Evolutionary conservation across 179 eudicot genomes (phyloP).

Genomic region (Heliamphora pulchella): DNA sequence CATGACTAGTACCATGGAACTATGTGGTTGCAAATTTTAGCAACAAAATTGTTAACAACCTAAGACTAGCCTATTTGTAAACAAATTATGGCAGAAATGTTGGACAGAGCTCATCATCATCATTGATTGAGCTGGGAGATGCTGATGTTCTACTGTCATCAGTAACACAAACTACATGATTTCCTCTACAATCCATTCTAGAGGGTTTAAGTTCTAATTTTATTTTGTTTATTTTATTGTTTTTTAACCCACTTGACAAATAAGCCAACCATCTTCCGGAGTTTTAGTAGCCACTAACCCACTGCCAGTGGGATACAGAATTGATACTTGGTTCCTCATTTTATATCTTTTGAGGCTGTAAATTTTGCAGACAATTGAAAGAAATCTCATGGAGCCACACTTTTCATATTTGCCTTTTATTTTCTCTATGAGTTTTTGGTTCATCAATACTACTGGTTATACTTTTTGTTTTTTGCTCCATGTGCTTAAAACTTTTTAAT

Average conservation of each 20-base stretch:
- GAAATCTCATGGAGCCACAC: background rate
- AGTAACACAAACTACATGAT: background rate
- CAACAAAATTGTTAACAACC: background rate
- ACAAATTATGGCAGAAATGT: background rate
- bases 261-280: no score
- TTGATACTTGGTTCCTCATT: background rate
- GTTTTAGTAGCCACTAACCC: background rate
- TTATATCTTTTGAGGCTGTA: background rate
- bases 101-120: background rate
- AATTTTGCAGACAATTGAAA: background rate
- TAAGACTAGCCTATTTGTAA: background rate
- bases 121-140: background rate
- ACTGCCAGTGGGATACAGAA: background rate
- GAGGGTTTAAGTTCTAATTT: background rate
- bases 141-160: constrained; percentile 1
- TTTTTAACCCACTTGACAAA: background rate
- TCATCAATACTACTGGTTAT: no score
- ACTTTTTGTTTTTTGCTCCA: no score
- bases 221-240: background rate
- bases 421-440: background rate
- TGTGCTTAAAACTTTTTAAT: no score
- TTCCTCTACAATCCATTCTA: background rate
- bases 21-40: background rate
- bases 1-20: background rate
- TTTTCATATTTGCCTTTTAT: background rate